These are phyloP conservation scores for Gautieria morchelliformis DNA, from an alignment of 768 basidiomycete species.

Conservation along the genomic window DNA sequence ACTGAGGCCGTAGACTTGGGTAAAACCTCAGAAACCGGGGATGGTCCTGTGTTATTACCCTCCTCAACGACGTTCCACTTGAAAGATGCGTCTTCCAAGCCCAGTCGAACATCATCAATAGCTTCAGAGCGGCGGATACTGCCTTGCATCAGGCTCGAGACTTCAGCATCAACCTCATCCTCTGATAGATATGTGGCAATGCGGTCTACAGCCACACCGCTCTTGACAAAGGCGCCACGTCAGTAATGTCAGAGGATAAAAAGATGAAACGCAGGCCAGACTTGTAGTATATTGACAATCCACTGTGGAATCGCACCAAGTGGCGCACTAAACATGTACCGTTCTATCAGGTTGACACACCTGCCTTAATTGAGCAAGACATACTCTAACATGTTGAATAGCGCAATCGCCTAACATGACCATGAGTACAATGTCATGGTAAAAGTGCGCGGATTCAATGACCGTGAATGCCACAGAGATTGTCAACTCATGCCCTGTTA, in stretches of 20 bases:
- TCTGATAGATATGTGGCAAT: conserved; percentile 60
- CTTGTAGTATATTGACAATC: conserved; percentile 68
- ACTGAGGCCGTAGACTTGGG: not conserved
- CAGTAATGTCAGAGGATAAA: not conserved
- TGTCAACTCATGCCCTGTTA: conserved; percentile 65
- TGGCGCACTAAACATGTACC: conserved; percentile 35
- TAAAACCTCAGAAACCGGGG: conserved; percentile 2
- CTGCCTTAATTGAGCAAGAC: conserved; percentile 4
- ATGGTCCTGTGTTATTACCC: conserved; percentile 14
- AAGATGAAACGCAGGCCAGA: conserved; percentile 1
- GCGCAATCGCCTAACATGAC: conserved; percentile 48
- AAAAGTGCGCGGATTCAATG: not conserved
- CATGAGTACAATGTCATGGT: too few species aligned
- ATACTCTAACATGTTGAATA: conserved; percentile 81
- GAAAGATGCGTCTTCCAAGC: conserved; percentile 49
- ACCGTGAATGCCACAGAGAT: conserved; percentile 80
- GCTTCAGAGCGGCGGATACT: conserved; percentile 18
- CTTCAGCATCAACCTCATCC: conserved; percentile 59
- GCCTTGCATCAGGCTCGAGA: conserved; percentile 48
- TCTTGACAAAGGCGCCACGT: conserved; percentile 22
- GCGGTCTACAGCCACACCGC: conserved; percentile 55
- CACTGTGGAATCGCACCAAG: conserved; percentile 73
- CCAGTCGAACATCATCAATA: conserved; percentile 34
- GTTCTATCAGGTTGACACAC: not conserved
- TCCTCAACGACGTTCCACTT: conserved; percentile 52